Conservation (phyloP, 495 filamentous ascomycete genomes). For the Pyrenopolyporus hunteri region DNA sequence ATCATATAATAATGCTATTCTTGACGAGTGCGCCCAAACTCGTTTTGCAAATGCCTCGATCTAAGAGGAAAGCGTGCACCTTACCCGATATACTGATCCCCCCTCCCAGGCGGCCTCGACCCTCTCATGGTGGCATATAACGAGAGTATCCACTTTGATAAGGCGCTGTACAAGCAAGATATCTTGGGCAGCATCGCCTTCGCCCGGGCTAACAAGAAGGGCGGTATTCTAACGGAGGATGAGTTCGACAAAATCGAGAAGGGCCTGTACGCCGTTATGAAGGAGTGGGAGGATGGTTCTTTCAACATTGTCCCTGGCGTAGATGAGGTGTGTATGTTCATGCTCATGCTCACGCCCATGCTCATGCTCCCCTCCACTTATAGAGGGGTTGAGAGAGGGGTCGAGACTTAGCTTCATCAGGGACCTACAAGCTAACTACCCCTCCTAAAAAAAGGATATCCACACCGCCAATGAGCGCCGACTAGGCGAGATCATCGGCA, state of each 20-base stretch:
- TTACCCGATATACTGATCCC: not conserved
- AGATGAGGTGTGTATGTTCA: constrained; percentile 55
- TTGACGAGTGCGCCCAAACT: not conserved
- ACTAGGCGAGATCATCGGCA: constrained; percentile 87
- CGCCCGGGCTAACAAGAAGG: constrained; percentile 81
- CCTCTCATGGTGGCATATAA: constrained; percentile 91
- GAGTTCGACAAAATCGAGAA: constrained; percentile 80
- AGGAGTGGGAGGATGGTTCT: constrained; percentile 72
- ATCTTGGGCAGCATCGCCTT: constrained; percentile 83
- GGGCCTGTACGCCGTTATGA: constrained; percentile 71
- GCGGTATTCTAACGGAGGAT: constrained; percentile 71
- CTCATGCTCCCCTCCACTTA: not conserved
- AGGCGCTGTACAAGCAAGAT: constrained; percentile 80
- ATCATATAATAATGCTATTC: not conserved
- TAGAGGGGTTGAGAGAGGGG: too few relatives aligned
- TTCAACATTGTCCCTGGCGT: constrained; percentile 66
- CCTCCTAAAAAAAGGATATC: constrained; percentile 53
- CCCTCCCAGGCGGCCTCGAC: constrained; percentile 71
- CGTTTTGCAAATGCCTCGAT: not conserved
- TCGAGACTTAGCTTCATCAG: not conserved
- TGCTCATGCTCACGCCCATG: not conserved
- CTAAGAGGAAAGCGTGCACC: not conserved
- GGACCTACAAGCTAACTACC: not conserved
- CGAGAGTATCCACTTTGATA: constrained; percentile 83
- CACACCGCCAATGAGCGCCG: constrained; percentile 95